These are phyloP conservation scores for Colletotrichum scovillei DNA, from an alignment of 2,329 filamentous ascomycete genomes.

Conservation along the genomic window DNA sequence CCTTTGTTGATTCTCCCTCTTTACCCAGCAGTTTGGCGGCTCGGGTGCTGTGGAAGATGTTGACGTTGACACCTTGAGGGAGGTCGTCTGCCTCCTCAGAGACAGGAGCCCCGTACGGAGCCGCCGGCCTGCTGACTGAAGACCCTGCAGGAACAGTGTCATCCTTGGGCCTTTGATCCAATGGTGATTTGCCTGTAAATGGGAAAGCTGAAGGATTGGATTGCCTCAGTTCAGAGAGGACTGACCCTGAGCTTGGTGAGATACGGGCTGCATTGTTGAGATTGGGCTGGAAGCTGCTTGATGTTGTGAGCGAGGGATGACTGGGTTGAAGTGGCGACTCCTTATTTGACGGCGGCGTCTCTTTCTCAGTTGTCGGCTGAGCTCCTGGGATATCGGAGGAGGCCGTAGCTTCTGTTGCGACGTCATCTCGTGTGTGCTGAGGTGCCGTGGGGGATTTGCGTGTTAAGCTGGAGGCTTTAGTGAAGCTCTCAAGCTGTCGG, in stretches of 20 bases:
- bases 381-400: background rate
- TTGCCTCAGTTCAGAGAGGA: constrained; percentile 30
- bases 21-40: constrained; percentile 56
- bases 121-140: background rate
- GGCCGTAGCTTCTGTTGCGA: background rate
- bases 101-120: constrained; percentile 1
- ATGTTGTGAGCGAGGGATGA: constrained; percentile 29
- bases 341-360: background rate
- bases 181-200: constrained; percentile 29
- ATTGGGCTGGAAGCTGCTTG: background rate
- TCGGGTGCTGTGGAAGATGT: constrained; percentile 59
- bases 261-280: constrained; percentile 12
- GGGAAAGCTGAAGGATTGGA: constrained; percentile 14
- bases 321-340: background rate
- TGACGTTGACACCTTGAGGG: constrained; percentile 55
- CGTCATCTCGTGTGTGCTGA: background rate
- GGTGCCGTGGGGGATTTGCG: constrained; percentile 25
- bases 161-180: background rate
- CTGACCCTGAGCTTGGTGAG: constrained; percentile 22
- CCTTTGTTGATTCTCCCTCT: background rate
- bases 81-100: constrained; percentile 45
- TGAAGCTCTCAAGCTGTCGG: constrained; percentile 64
- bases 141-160: background rate
- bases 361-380: background rate
- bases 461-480: constrained; percentile 57